A percentile compares a stretch with the other conserved stretches of the same genome.
Evolutionary conservation across 1,284 basidiomycete species (phyloP).

Genomic region (Trichosporon coremiiforme): DNA sequence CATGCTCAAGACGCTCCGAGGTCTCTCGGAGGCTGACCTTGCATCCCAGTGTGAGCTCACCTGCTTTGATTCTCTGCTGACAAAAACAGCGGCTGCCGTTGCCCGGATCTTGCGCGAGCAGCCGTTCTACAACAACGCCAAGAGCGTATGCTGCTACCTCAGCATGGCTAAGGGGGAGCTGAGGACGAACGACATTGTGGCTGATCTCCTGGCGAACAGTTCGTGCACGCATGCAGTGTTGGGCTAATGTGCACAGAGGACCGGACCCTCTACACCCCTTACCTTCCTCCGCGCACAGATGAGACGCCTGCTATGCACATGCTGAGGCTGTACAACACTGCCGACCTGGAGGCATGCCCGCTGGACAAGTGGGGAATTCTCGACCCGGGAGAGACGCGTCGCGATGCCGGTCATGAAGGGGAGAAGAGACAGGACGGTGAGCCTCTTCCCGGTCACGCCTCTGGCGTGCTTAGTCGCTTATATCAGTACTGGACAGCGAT

Average conservation of each 20-base stretch:
- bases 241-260: slow-evolving; percentile 15
- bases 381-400: slow-evolving; percentile 45
- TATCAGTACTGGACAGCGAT: slow-evolving; percentile 36
- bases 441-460: slow-evolving; percentile 22
- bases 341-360: slow-evolving; percentile 45
- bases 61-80: background rate
- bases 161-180: slow-evolving; percentile 54
- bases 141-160: slow-evolving; percentile 51
- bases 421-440: slow-evolving; percentile 46
- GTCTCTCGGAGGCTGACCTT: slow-evolving; percentile 41
- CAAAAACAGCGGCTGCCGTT: slow-evolving; percentile 43
- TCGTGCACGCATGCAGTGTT: background rate
- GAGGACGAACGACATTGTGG: slow-evolving; percentile 46
- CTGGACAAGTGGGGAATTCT: slow-evolving; percentile 56
- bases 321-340: slow-evolving; percentile 48
- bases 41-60: slow-evolving; percentile 47
- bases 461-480: background rate
- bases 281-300: slow-evolving; percentile 34
- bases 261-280: slow-evolving; percentile 49
- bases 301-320: slow-evolving; percentile 48
- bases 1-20: slow-evolving; percentile 45
- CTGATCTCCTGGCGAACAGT: slow-evolving; percentile 37
- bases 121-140: slow-evolving; percentile 43
- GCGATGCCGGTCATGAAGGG: slow-evolving; percentile 33
- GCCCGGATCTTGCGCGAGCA: slow-evolving; percentile 35